A percentile compares a stretch with the other conserved stretches of the same genome.
Evolutionary conservation across 495 filamentous ascomycete species (phyloP).

Genomic region (Daldinia vernicosa): DNA sequence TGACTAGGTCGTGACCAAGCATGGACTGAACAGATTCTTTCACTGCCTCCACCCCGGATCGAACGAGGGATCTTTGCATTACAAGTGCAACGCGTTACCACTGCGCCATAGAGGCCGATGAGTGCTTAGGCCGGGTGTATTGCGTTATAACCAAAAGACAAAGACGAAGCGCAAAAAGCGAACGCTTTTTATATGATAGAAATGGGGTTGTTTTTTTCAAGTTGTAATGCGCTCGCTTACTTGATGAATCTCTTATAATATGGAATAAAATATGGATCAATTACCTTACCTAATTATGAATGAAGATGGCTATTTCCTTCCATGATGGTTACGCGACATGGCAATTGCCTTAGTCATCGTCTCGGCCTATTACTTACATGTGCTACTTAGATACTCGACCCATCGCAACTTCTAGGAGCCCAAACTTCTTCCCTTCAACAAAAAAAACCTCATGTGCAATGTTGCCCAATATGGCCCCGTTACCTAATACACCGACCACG

Average conservation of each 20-base stretch:
- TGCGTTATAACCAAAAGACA: background rate
- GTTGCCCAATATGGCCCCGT: background rate
- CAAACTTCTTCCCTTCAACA: background rate
- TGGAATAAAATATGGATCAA: background rate
- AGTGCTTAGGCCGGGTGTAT: no score
- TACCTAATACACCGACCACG: background rate
- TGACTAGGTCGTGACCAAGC: conserved; percentile 23
- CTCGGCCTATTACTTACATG: background rate
- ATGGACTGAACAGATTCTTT: conserved; percentile 7
- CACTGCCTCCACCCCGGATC: conserved; percentile 41
- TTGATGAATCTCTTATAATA: background rate
- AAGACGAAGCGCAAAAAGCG: background rate
- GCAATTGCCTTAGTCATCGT: background rate
- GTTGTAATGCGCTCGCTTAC: background rate
- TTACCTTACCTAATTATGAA: background rate
- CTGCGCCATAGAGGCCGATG: conserved; percentile 41
- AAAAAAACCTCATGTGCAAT: background rate
- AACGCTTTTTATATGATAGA: background rate
- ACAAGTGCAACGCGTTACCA: conserved; percentile 47
- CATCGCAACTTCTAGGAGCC: background rate
- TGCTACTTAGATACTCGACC: background rate
- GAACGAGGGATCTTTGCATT: conserved; percentile 47
- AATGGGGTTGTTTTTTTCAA: background rate
- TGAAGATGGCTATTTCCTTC: background rate
- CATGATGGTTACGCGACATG: background rate